A percentile compares a stretch with the other conserved stretches of the same genome.
Conservation (phyloP, 352 stramenopile genomes). For the Globisporangium parvum region DNA sequence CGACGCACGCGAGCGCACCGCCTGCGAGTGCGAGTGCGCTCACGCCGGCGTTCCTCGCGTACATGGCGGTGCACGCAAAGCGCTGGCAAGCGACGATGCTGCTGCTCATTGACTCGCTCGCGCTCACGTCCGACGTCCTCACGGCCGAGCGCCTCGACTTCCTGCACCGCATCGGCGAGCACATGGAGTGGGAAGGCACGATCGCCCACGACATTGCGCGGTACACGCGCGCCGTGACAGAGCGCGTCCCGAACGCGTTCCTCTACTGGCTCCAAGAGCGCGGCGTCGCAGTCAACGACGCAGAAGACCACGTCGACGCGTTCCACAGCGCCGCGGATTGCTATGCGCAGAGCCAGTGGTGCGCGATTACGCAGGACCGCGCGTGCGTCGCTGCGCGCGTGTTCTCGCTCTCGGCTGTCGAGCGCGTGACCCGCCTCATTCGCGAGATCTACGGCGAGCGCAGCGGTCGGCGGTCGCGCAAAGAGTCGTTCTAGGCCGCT, state of each 20-base stretch:
- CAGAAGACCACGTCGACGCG: conserved; percentile 30
- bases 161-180: conserved; percentile 60
- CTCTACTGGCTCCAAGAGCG: conserved; percentile 64
- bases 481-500: conserved; percentile 41
- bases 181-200: conserved; percentile 84
- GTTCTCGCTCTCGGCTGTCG: conserved; percentile 51
- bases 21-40: conserved; percentile 11
- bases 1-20: not conserved
- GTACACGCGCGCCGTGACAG: conserved; percentile 51
- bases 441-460: conserved; percentile 56
- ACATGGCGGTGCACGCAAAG: conserved; percentile 66
- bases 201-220: conserved; percentile 75
- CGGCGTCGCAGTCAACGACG: conserved; percentile 22
- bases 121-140: conserved; percentile 48
- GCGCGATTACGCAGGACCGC: conserved; percentile 29
- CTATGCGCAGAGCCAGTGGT: conserved; percentile 37
- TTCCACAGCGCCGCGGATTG: conserved; percentile 41
- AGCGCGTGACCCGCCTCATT: conserved; percentile 56
- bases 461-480: conserved; percentile 28
- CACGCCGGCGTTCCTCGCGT: conserved; percentile 36
- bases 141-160: conserved; percentile 56
- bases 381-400: conserved; percentile 25
- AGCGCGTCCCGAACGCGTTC: conserved; percentile 68
- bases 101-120: conserved; percentile 68
- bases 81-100: conserved; percentile 81